phyloP scores from a whole-genome alignment of 2,329 filamentous ascomycete genomes.

The Diaporthe sp. region DNA sequence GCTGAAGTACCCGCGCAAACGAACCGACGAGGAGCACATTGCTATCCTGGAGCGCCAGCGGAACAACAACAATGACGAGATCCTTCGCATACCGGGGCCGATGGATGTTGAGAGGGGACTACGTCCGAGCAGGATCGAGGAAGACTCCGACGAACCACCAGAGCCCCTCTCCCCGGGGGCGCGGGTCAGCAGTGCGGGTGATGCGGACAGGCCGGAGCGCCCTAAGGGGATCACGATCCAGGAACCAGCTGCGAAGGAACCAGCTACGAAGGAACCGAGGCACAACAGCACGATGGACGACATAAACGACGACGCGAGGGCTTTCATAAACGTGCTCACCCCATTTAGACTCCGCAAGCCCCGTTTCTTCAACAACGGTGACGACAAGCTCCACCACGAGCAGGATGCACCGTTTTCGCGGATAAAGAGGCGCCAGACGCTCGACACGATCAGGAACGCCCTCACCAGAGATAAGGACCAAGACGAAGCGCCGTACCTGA shows the following conservation, averaged over 20 bases:
- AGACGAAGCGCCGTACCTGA: slow-evolving; percentile 85
- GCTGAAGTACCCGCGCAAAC: slow-evolving; percentile 64
- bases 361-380: slow-evolving; percentile 51
- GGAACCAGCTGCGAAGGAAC: slow-evolving; percentile 53
- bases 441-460: slow-evolving; percentile 71
- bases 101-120: slow-evolving; percentile 89
- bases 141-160: slow-evolving; percentile 50
- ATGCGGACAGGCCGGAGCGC: slow-evolving; percentile 46
- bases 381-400: slow-evolving; percentile 56
- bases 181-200: not conserved
- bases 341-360: slow-evolving; percentile 46
- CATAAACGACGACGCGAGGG: slow-evolving; percentile 58
- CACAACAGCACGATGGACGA: slow-evolving; percentile 56
- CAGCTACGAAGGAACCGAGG: not conserved
- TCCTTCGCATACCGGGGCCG: slow-evolving; percentile 91
- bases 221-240: slow-evolving; percentile 71
- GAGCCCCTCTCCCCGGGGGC: slow-evolving; percentile 44
- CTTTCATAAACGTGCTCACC: slow-evolving; percentile 52
- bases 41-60: slow-evolving; percentile 89
- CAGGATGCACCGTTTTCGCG: slow-evolving; percentile 46
- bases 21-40: slow-evolving; percentile 83
- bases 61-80: slow-evolving; percentile 77
- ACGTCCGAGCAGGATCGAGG: slow-evolving; percentile 70
- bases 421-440: slow-evolving; percentile 61
- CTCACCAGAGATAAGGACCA: slow-evolving; percentile 66